phyloP scores from a whole-genome alignment of 305 asterid genomes.

The Fraxinus platypoda region DNA sequence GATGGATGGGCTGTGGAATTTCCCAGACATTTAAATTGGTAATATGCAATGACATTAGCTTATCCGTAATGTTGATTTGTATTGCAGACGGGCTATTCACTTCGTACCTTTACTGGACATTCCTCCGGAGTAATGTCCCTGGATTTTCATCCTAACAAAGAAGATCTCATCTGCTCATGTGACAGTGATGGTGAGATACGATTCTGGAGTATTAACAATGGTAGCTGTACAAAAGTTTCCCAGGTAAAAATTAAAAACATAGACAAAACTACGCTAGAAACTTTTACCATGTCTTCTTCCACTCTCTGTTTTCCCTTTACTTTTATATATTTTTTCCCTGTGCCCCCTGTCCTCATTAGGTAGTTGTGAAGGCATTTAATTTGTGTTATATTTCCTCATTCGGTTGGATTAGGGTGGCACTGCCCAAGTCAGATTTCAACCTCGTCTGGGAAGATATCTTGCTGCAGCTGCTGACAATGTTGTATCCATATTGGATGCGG shows the following conservation, averaged over 20 bases:
- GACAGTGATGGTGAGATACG: conserved; percentile 95
- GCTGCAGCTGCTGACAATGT: conserved; percentile 94
- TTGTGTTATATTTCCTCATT: conserved; percentile 7
- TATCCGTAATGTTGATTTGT: conserved; percentile 11
- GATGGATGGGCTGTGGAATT: not conserved
- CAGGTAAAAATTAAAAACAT: conserved; percentile 46
- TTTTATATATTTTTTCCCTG: not conserved
- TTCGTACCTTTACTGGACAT: conserved; percentile 89
- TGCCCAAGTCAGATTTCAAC: conserved; percentile 91
- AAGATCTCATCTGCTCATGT: conserved; percentile 89
- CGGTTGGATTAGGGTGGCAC: conserved; percentile 65
- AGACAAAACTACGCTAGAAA: not conserved
- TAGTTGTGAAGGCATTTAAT: not conserved
- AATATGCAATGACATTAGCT: not conserved
- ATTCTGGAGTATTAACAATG: conserved; percentile 82
- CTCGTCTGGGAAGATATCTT: conserved; percentile 84
- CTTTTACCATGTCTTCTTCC: not conserved
- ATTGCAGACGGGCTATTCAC: conserved; percentile 76
- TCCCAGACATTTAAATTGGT: not conserved
- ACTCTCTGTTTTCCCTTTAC: not conserved
- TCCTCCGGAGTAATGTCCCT: conserved; percentile 85
- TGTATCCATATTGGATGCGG: conserved; percentile 82
- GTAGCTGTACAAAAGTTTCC: conserved; percentile 71
- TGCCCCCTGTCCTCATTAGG: not conserved
- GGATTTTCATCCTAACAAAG: conserved; percentile 96